Conservation (phyloP, 108 stramenopile species). For the Parietichytrium sp. region DNA sequence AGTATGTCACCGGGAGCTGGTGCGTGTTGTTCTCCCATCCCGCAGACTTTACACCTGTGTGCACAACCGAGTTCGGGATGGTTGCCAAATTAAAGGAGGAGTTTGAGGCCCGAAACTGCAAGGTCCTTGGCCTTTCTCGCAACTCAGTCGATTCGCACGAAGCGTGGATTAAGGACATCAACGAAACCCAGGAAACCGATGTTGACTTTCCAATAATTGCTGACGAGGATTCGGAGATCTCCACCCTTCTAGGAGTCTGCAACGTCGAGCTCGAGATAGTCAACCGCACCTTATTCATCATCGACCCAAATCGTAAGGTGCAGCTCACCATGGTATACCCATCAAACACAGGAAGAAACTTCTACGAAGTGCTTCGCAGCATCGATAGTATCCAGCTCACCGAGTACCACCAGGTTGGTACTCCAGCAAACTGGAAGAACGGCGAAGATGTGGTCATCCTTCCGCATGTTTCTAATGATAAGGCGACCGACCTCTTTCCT, state of each 20-base stretch:
- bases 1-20: conserved; percentile 77
- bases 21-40: conserved; percentile 75
- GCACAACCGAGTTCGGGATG: conserved; percentile 80
- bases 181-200: conserved; percentile 47
- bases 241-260: conserved; percentile 61
- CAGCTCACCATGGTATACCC: conserved; percentile 78
- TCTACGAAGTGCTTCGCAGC: conserved; percentile 76
- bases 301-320: conserved; percentile 75
- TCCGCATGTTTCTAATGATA: not conserved
- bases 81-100: conserved; percentile 66
- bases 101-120: conserved; percentile 61
- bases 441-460: conserved; percentile 37
- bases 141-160: conserved; percentile 72
- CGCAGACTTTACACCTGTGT: conserved; percentile 78
- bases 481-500: conserved; percentile 13
- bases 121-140: conserved; percentile 69
- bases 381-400: conserved; percentile 70
- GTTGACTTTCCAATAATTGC: conserved; percentile 79
- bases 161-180: conserved; percentile 73
- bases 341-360: conserved; percentile 75
- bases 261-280: conserved; percentile 66
- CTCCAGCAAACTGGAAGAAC: conserved; percentile 74
- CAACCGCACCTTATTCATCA: conserved; percentile 74
- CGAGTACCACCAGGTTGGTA: conserved; percentile 65
- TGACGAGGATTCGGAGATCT: conserved; percentile 69